Conservation (phyloP, 176 grass and related monocot genomes). For the Ananas comosus region DNA sequence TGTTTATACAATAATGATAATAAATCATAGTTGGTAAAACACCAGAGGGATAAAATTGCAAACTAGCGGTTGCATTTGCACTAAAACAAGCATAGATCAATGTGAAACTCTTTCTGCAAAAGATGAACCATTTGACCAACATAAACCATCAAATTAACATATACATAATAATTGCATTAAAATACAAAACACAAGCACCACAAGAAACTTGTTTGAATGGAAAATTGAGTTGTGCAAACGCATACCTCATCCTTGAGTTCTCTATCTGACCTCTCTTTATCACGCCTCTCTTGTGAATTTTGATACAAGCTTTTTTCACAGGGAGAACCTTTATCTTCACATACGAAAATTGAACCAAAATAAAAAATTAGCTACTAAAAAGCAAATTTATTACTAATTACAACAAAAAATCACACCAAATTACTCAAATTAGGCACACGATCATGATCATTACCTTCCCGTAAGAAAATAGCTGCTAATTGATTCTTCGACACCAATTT, state of each 20-base stretch:
- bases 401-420: not conserved
- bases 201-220: not conserved
- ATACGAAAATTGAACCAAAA: not conserved
- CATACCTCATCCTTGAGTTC: conserved; percentile 17
- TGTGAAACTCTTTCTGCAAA: not conserved
- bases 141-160: not conserved
- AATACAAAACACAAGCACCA: not conserved
- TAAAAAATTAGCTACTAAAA: not conserved
- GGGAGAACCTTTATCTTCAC: not conserved
- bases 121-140: not conserved
- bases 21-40: too few relatives aligned
- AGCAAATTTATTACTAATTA: not conserved
- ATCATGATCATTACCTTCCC: conserved; percentile 41
- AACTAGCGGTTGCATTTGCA: not conserved
- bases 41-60: not conserved
- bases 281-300: conserved; percentile 1
- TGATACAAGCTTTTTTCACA: not conserved
- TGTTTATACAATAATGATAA: too few relatives aligned
- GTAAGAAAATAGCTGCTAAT: conserved; percentile 52
- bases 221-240: not conserved
- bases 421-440: not conserved
- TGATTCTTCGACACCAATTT: conserved; percentile 53
- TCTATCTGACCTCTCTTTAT: not conserved
- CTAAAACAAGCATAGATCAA: not conserved
- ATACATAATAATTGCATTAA: not conserved